phyloP scores from a whole-genome alignment of 306 rosid genomes.

The Dryas octopetala region DNA sequence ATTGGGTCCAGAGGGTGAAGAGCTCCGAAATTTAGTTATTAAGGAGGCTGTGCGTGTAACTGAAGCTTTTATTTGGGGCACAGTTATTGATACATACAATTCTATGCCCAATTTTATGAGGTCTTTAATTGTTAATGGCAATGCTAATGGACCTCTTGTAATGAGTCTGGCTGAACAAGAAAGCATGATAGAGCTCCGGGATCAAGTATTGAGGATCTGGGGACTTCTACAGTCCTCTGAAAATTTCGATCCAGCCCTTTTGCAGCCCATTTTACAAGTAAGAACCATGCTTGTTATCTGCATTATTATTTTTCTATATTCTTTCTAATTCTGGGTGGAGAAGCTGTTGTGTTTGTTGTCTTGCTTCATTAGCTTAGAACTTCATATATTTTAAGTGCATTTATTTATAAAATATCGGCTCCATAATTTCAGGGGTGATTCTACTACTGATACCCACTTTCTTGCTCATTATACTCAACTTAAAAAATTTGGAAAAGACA shows the following conservation, averaged over 20 bases:
- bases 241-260: constrained; percentile 67
- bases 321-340: constrained; percentile 15
- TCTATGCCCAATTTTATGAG: constrained; percentile 66
- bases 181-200: constrained; percentile 69
- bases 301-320: neutral
- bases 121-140: constrained; percentile 53
- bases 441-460: no score
- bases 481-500: no score
- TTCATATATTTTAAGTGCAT: neutral
- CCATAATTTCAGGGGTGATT: neutral
- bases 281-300: constrained; percentile 15
- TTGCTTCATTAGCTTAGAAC: neutral
- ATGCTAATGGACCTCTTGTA: constrained; percentile 53
- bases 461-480: no score
- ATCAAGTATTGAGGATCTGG: constrained; percentile 82
- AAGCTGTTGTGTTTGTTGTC: neutral
- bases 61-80: constrained; percentile 70
- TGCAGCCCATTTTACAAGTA: constrained; percentile 84
- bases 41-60: constrained; percentile 85
- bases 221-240: constrained; percentile 64
- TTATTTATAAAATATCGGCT: neutral
- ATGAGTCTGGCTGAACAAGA: constrained; percentile 60
- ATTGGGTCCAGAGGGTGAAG: constrained; percentile 81
- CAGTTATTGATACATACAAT: constrained; percentile 57
- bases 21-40: constrained; percentile 62